Conservation (phyloP, 2,329 filamentous ascomycete genomes). For the Meredithiella fracta region DNA sequence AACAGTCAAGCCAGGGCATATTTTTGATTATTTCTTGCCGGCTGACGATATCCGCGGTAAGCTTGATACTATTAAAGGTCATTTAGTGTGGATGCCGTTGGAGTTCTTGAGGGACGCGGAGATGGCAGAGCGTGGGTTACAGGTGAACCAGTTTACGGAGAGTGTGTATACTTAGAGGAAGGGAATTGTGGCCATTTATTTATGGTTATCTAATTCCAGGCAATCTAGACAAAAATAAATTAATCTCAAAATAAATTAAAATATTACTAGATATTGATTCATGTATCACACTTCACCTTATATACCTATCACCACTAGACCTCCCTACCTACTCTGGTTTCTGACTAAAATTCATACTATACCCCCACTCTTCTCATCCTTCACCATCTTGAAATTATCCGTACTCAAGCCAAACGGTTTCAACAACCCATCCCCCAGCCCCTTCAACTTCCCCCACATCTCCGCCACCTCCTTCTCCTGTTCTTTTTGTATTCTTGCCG, state of each 20-base stretch:
- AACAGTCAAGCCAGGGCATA: conserved; percentile 64
- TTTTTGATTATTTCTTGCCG: conserved; percentile 66
- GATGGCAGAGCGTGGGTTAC: conserved; percentile 79
- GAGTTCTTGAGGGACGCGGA: conserved; percentile 68
- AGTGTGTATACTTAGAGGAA: conserved; percentile 55
- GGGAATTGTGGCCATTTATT: background rate
- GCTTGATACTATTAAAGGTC: conserved; percentile 65
- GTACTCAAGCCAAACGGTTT: conserved; percentile 90
- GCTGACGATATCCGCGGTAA: conserved; percentile 56
- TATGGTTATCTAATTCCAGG: too few species aligned
- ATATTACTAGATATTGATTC: too few species aligned
- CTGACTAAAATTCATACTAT: conserved; percentile 72
- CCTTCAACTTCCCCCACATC: conserved; percentile 95
- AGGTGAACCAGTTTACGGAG: conserved; percentile 76
- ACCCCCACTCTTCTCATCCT: conserved; percentile 83
- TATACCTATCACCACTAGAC: background rate
- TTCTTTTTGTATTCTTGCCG: conserved; percentile 44
- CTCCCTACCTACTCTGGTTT: conserved; percentile 5
- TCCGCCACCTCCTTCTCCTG: conserved; percentile 81
- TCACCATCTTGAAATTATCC: conserved; percentile 84
- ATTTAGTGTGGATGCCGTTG: conserved; percentile 91
- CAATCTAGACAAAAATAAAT: too few species aligned
- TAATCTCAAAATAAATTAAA: too few species aligned
- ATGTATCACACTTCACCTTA: background rate
- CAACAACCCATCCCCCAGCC: conserved; percentile 77